These are phyloP conservation scores for Phytophthora capsici DNA, from an alignment of 352 stramenopile genomes.

Conservation along the genomic window DNA sequence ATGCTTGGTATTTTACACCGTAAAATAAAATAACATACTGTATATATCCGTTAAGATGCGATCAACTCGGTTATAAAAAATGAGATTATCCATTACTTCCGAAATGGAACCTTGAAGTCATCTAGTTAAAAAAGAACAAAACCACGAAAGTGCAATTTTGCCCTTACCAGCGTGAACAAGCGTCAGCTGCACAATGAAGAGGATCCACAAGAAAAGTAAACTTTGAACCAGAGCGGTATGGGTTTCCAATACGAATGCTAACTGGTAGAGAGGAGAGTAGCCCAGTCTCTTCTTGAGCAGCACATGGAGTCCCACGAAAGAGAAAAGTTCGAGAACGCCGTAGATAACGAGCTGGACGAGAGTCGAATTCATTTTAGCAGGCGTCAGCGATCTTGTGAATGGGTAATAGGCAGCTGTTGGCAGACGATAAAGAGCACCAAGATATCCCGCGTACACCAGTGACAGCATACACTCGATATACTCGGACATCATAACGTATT, in stretches of 20 bases:
- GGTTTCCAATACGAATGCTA: conserved; percentile 55
- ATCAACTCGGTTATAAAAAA: too few species aligned
- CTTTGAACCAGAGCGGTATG: conserved; percentile 33
- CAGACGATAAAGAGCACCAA: conserved; percentile 16
- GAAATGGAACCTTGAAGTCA: conserved; percentile 9
- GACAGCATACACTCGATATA: conserved; percentile 31
- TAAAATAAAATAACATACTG: too few species aligned
- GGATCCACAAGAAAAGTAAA: conserved; percentile 38
- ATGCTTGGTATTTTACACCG: too few species aligned
- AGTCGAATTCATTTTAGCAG: conserved; percentile 10
- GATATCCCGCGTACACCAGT: conserved; percentile 20
- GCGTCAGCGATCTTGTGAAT: conserved; percentile 11
- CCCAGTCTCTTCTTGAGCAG: conserved; percentile 27
- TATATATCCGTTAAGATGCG: too few species aligned
- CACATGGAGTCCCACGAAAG: conserved; percentile 12
- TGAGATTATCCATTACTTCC: too few species aligned
- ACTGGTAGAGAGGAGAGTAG: conserved; percentile 31
- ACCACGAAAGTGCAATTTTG: too few species aligned
- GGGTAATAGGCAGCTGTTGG: conserved; percentile 28
- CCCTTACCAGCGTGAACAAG: conserved; percentile 24
- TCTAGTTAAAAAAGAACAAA: too few species aligned
- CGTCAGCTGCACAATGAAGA: conserved; percentile 31
- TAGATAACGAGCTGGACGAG: conserved; percentile 18
- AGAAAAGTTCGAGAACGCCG: conserved; percentile 13
- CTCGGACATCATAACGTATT: conserved; percentile 28